These are phyloP conservation scores for Leccinum solheimii DNA, from an alignment of 1,284 basidiomycete genomes.

Conservation along the genomic window DNA sequence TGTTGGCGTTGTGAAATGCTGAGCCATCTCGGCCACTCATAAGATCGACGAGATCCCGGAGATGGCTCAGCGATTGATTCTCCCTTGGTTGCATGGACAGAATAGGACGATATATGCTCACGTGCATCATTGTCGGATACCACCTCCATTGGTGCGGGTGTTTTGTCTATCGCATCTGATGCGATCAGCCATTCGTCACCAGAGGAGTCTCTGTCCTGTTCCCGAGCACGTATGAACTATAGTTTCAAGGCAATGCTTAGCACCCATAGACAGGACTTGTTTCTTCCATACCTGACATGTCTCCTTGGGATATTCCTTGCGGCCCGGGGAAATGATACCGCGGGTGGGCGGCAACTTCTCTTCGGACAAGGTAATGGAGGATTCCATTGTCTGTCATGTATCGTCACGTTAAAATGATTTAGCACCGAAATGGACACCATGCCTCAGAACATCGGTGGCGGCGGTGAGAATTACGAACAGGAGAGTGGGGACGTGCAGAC, in stretches of 20 bases:
- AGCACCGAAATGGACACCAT: not conserved
- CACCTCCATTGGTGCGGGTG: not conserved
- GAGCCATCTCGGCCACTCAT: not conserved
- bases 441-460: slow-evolving; percentile 5
- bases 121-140: not conserved
- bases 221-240: slow-evolving; percentile 1
- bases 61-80: no score
- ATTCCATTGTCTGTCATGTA: no score
- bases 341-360: no score
- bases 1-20: not conserved
- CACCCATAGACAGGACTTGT: not conserved
- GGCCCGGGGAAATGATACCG: no score
- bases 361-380: not conserved
- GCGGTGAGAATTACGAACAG: not conserved
- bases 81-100: no score
- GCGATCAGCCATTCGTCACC: not conserved
- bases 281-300: slow-evolving; percentile 2
- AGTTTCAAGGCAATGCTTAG: no score
- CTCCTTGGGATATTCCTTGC: no score
- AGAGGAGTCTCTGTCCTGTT: slow-evolving; percentile 2
- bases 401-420: no score
- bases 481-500: slow-evolving; percentile 1
- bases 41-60: no score
- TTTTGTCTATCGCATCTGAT: not conserved
- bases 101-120: no score